Evolutionary conservation across 371 early-diverging fungal species (phyloP).

Genomic region (Mucor racemosus): DNA sequence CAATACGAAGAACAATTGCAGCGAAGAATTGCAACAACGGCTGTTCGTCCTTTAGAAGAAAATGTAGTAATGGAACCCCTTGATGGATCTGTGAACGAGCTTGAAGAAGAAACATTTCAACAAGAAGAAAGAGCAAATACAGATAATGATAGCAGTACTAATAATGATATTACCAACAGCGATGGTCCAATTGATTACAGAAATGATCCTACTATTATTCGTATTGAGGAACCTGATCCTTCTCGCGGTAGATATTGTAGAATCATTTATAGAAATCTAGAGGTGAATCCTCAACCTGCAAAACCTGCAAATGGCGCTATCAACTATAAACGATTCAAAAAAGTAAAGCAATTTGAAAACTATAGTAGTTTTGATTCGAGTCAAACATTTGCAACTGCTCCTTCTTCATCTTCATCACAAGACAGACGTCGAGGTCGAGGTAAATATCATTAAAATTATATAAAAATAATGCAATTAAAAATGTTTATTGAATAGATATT

Average conservation of each 20-base stretch:
- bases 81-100: background rate
- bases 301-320: background rate
- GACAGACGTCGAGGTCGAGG: background rate
- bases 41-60: background rate
- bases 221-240: background rate
- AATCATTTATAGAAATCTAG: background rate
- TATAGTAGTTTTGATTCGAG: background rate
- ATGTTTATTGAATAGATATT: background rate
- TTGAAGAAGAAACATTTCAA: background rate
- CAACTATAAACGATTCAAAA: conserved; percentile 12
- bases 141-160: background rate
- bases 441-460: background rate
- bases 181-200: background rate
- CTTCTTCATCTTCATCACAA: background rate
- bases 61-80: background rate
- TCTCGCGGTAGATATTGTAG: background rate
- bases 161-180: background rate
- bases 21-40: background rate
- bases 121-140: background rate
- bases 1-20: background rate
- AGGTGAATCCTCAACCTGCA: background rate
- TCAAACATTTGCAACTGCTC: background rate
- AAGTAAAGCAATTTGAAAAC: conserved; percentile 1
- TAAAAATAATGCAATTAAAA: background rate
- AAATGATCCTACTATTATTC: background rate